Evolutionary conservation across 768 basidiomycete species (phyloP), one percentile per base, ranked within the genome.

Genomic region (Suillus hirtellus): DNA sequence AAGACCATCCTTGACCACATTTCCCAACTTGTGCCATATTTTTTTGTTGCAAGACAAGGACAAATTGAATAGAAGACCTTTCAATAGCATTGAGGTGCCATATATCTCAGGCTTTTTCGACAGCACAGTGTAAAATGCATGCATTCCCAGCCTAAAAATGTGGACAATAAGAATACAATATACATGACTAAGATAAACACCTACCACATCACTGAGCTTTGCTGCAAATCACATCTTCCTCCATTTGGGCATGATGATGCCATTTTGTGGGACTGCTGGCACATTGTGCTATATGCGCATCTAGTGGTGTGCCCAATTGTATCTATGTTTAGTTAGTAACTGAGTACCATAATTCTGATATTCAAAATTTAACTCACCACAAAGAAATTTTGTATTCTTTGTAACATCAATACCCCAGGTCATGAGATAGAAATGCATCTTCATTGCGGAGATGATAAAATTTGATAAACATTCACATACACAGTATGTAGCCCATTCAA

Each of bases 381-480:
- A 73, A 60, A 93, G 74, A 65, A 91, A 90, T 19, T 70, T 69
- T 34, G 70, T 69, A 62, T 81, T 83, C 65, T 77, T 83, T 38
- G 67, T 70, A n/a, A 79, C 68, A 58, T 78, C 76, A n/a, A 80
- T 65, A 10, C 82, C 80, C 86, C 86, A 89, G 59, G 81, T 81
- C 42, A 82, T 80, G 40, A 98, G 77, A 72, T 98, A 96, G 60
- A 84, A 81, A 63, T 93, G 87, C 83, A 94, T 90, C 77, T 93
- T 96, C 82, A 95, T 89, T 0, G 91, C 93, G 4, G 87, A 82
- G 50, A 97, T 73, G 35, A 92, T 75, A 70, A 95, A 90, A 69
- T 89, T 92, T 72, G 91, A 73, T 94, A 97, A 15, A 96, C 81
- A 74, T 98, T 99, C 59, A 86, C 73, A 73, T 91, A 86, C 10